These are phyloP conservation scores for Corymbia maculata DNA, from an alignment of 345 rosid genomes.

Conservation along the genomic window DNA sequence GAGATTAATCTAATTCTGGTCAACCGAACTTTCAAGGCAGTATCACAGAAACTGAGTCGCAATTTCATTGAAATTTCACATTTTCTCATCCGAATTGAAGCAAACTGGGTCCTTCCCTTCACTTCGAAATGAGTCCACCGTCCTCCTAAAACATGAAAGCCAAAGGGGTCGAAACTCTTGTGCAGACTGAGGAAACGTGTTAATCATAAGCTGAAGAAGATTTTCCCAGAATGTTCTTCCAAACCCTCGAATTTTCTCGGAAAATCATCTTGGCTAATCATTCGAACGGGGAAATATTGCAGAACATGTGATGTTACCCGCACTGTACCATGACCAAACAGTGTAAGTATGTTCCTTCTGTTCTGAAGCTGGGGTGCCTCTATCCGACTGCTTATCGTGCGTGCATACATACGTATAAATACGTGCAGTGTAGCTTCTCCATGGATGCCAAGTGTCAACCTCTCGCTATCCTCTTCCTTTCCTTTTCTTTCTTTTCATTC, in stretches of 20 bases:
- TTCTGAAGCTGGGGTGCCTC: neutral
- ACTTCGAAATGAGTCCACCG: neutral
- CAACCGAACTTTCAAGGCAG: neutral
- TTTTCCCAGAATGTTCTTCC: neutral
- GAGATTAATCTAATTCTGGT: neutral
- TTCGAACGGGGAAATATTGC: neutral
- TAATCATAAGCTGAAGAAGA: neutral
- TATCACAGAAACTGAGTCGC: neutral
- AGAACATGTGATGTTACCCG: neutral
- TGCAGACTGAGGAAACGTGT: neutral
- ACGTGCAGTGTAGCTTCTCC: neutral
- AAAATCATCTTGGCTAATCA: neutral
- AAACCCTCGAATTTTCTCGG: neutral
- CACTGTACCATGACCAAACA: neutral
- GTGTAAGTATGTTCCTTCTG: neutral
- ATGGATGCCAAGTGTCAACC: neutral
- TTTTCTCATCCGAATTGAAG: neutral
- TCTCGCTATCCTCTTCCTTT: neutral
- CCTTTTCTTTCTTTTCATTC: neutral
- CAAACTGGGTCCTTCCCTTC: neutral
- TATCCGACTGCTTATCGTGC: neutral
- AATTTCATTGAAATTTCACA: neutral
- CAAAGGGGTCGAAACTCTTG: neutral
- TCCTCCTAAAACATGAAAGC: neutral
- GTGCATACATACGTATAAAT: neutral